Evolutionary conservation across 2,329 filamentous ascomycete species (phyloP).

Genomic region (Botrytis medusae): DNA sequence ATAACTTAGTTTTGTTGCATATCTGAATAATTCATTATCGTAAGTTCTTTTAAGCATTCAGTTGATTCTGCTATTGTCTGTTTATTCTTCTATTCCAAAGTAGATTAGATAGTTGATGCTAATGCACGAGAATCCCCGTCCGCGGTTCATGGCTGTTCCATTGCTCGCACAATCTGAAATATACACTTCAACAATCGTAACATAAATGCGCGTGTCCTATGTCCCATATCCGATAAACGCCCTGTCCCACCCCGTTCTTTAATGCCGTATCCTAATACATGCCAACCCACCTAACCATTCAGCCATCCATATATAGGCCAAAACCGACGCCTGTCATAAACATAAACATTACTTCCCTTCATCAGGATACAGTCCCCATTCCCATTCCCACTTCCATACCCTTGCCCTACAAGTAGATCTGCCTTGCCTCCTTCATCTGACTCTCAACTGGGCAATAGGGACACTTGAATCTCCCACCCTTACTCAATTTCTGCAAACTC

Average conservation of each 20-base stretch:
- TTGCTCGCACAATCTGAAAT: background rate
- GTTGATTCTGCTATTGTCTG: background rate
- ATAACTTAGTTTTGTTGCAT: background rate
- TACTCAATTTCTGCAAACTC: constrained; percentile 75
- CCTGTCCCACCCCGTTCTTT: background rate
- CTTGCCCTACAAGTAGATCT: constrained; percentile 36
- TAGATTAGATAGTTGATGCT: background rate
- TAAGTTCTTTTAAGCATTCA: no score
- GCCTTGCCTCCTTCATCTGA: constrained; percentile 66
- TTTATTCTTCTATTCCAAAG: background rate
- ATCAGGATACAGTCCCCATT: background rate
- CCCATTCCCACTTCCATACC: background rate
- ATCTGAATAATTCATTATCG: background rate
- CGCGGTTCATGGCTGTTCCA: background rate
- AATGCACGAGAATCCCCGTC: background rate
- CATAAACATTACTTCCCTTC: background rate
- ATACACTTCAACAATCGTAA: background rate
- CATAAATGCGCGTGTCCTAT: background rate
- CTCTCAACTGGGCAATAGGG: constrained; percentile 93
- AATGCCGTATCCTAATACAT: background rate
- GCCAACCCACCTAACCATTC: background rate
- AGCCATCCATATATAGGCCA: background rate
- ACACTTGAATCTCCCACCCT: constrained; percentile 84
- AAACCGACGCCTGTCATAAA: background rate
- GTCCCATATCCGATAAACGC: background rate